Evolutionary conservation across 2,329 filamentous ascomycete genomes (phyloP), one percentile per base, ranked within the genome.

Genomic region (Ophiostoma piceae): DNA sequence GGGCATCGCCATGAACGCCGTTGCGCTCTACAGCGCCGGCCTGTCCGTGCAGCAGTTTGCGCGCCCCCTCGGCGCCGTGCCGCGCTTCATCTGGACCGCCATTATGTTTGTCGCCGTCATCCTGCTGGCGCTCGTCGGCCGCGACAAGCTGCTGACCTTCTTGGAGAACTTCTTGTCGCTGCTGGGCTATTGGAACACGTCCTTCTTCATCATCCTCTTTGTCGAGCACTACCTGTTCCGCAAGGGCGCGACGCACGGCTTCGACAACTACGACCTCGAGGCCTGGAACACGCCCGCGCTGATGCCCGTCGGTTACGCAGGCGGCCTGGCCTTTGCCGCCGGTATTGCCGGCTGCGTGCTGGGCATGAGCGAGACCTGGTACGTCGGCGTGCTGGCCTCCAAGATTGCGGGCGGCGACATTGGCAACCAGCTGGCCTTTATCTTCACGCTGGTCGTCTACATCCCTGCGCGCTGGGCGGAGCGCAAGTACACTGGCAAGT

Each of bases 341-440:
- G 83, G 83, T 1, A 76, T 82, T 8, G 80, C 78, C 8, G 82
- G 80, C 26, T 86, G 84, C 78, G 79, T 85, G 29, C 78, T 88
- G 74, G 86, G 85, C 1, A 88, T 88, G 85, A 81, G 80, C 66
- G 82, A 87, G 77, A 86, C 83, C 0, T 87, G 83, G 82, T 86
- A 83, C 73, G 77, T 83, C 29, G 84, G 84, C 0, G 77, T 78
- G 1, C 72, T 85, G 67, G 82, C 80, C 0, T 76, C 74, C 57
- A 75, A 78, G 72, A 84, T 85, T 71, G 82, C 73, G n/a, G 82
- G 81, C 22, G 82, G 82, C 11, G 83, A 85, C 74, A 77, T 85
- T 67, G 84, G 82, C 11, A 85, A 85, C 72, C 79, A 86, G 79
- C 77, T 87, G 62, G 79, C 83, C 0, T 79, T 87, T 60, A 77